These are phyloP conservation scores for Eutypa lata DNA, from an alignment of 2,329 filamentous ascomycete species.

Conservation along the genomic window DNA sequence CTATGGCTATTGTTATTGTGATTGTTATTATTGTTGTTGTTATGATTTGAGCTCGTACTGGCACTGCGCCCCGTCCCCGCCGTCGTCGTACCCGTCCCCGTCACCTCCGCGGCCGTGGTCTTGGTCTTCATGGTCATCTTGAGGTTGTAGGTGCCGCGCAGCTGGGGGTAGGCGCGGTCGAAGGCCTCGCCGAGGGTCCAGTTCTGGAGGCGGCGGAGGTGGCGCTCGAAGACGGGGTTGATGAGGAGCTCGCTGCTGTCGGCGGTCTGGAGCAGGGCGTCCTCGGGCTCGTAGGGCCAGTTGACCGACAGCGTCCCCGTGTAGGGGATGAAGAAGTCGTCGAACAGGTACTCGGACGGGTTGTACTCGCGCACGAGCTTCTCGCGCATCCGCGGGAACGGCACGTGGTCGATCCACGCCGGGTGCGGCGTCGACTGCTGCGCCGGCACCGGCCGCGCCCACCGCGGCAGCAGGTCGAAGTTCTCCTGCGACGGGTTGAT, in stretches of 20 bases:
- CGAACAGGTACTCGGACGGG: slow-evolving; percentile 55
- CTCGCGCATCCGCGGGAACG: slow-evolving; percentile 76
- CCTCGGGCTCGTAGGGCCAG: slow-evolving; percentile 77
- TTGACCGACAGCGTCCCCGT: slow-evolving; percentile 74
- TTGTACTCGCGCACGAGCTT: slow-evolving; percentile 15
- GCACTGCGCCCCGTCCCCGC: too few relatives aligned
- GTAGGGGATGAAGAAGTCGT: slow-evolving; percentile 80
- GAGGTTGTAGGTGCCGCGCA: slow-evolving; percentile 44
- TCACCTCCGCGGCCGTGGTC: background rate
- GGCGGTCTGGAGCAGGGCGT: slow-evolving; percentile 61
- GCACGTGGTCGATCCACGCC: slow-evolving; percentile 78
- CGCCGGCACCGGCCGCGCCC: slow-evolving; percentile 62
- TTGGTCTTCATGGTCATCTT: slow-evolving; percentile 14
- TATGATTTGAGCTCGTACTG: too few relatives aligned
- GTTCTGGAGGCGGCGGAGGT: slow-evolving; percentile 71
- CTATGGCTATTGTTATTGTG: too few relatives aligned
- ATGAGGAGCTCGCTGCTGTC: slow-evolving; percentile 67
- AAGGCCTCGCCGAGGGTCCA: slow-evolving; percentile 77
- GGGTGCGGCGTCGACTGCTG: slow-evolving; percentile 70
- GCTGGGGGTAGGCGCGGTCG: slow-evolving; percentile 58
- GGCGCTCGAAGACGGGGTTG: slow-evolving; percentile 82
- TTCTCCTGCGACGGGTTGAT: slow-evolving; percentile 77
- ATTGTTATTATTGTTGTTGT: too few relatives aligned
- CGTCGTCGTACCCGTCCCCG: background rate
- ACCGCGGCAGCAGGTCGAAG: slow-evolving; percentile 73